Conservation (phyloP, 2,329 filamentous ascomycete genomes). For the Chalara sp. region DNA sequence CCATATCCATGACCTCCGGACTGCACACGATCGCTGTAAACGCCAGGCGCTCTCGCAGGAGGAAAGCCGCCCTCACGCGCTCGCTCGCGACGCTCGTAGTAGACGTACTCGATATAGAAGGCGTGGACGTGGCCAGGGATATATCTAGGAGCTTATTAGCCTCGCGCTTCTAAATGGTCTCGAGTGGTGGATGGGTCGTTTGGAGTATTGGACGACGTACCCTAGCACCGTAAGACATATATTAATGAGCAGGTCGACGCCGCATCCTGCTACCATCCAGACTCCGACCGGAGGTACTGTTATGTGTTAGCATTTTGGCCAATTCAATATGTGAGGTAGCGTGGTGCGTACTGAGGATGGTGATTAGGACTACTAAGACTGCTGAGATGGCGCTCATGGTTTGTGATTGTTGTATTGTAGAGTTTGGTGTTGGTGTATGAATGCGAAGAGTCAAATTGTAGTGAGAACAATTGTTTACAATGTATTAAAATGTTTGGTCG, state of each 20-base stretch:
- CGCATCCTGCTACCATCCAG: conserved; percentile 33
- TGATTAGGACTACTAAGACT: conserved; percentile 37
- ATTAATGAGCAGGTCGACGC: conserved; percentile 36
- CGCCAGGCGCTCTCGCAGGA: conserved; percentile 52
- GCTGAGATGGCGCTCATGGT: conserved; percentile 28
- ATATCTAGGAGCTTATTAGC: conserved; percentile 37
- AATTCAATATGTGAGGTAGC: neutral
- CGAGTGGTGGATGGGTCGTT: neutral
- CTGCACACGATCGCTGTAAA: conserved; percentile 69
- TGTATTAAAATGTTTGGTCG: no score
- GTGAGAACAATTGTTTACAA: no score
- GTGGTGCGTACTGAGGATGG: conserved; percentile 34
- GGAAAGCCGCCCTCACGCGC: conserved; percentile 49
- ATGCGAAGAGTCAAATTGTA: no score
- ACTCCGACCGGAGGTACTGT: conserved; percentile 34
- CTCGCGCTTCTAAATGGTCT: no score
- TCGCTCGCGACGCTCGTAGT: conserved; percentile 67
- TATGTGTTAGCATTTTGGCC: conserved; percentile 4
- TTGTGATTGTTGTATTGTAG: no score
- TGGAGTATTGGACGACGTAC: conserved; percentile 19
- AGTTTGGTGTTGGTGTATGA: no score
- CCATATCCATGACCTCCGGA: conserved; percentile 62
- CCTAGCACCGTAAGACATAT: conserved; percentile 33
- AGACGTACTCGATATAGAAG: conserved; percentile 60
- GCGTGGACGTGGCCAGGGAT: conserved; percentile 29